Evolutionary conservation across 192 early-diverging fungal species (phyloP).

Genomic region (Coemansia sp.): DNA sequence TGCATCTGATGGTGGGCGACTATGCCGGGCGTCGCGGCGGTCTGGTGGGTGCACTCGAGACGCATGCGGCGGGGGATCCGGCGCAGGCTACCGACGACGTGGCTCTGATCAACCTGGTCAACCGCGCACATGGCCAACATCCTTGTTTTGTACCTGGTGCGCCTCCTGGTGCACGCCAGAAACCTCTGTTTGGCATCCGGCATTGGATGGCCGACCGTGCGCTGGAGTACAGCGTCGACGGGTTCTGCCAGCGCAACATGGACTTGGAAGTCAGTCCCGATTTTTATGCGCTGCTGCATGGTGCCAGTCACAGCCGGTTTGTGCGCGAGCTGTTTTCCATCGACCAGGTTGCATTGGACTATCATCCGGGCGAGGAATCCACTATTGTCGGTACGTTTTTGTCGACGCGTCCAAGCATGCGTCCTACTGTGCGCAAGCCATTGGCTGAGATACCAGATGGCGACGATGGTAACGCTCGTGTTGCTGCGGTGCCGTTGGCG

Average conservation of each 20-base stretch:
- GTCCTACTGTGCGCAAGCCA: conserved; percentile 52
- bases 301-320: conserved; percentile 71
- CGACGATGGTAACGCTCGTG: neutral
- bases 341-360: conserved; percentile 68
- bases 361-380: conserved; percentile 70
- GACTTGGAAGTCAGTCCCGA: conserved; percentile 68
- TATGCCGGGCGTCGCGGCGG: conserved; percentile 25
- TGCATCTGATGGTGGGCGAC: conserved; percentile 34
- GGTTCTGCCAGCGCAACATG: conserved; percentile 77
- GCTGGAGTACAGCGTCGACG: conserved; percentile 75
- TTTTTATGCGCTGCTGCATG: conserved; percentile 78
- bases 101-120: conserved; percentile 55
- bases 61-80: conserved; percentile 40
- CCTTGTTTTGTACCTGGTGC: conserved; percentile 29
- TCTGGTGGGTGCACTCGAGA: conserved; percentile 29
- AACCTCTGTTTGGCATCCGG: conserved; percentile 66
- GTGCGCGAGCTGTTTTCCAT: conserved; percentile 72
- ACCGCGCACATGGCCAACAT: conserved; percentile 25
- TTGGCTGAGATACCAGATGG: neutral
- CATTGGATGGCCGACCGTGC: conserved; percentile 64
- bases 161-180: conserved; percentile 29
- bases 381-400: conserved; percentile 77
- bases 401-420: conserved; percentile 68
- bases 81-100: conserved; percentile 58
- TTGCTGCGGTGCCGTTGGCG: neutral